Base-by-base conservation (phyloP, 805 yeast genomes). In the Danielia reshetovae region DNA sequence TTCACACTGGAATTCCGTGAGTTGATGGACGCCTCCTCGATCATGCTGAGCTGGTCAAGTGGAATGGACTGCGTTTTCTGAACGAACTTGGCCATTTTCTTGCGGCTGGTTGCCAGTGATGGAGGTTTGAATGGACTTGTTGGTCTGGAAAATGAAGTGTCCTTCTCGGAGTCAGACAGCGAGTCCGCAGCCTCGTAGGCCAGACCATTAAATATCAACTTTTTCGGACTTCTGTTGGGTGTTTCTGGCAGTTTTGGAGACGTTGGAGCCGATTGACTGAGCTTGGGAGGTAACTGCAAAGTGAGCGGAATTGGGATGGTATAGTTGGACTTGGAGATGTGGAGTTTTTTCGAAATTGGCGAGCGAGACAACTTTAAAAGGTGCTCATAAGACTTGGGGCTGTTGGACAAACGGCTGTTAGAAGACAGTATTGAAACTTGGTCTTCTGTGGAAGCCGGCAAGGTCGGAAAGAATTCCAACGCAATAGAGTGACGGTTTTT, bases 221-320 rank as follows among this genome's bases (percentile, higher is more conserved):
- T 36, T 14, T 21, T 38, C 14, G 50, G 49, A 11, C 43, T 30
- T 27, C 33, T 40, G 15, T 15, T 17, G 7, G 24, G 29, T 5
- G 12, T 24, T 6, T 7, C 3, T 7, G 19, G 18, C 15, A 16
- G n/a, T 7, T 27, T 11, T 5, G 40, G 34, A 3, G 39, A 18
- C 17, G 32, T 11, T 3, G 46, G 33, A 18, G 32, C 34, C 8
- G 41, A 29, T 7, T 19, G 7, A 29, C 65, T 56, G 27, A 67
- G 47, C 33, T 59, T 63, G 4, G 73, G 73, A 2, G 73, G 73
- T 29, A 67, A 43, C 22, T 55, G 53, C 26, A 68, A 45, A 5
- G 66, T 58, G 42, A 67, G 66, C 3, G 73, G 73, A 25, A 68
- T 62, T 2, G 73, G 72, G 25, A 66, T 65, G 5, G 57, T 59